Evolutionary conservation across 2,329 filamentous ascomycete species (phyloP), one percentile per base, ranked within the genome.

Genomic region (Diaporthe amygdali): DNA sequence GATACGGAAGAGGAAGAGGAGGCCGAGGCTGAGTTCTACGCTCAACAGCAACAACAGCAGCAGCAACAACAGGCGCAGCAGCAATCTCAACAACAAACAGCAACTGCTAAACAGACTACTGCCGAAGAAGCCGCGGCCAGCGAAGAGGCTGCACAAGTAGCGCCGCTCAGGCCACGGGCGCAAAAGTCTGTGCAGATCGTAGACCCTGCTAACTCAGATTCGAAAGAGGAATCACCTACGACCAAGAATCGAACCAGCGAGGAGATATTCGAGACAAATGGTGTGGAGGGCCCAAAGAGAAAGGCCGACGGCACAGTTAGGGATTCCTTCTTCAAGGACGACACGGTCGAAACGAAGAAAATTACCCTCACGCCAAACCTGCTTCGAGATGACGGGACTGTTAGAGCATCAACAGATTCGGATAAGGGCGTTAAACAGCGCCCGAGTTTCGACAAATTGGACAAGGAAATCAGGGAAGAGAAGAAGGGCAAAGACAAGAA

Each of bases 251-350:
- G 88, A 72, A 88, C 84, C 61, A 94, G 91, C 75, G 93, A 94
- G 69, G 93, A 96, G 55, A 88, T 89, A 4, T 87, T 92, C 70
- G 89, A 90, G 59, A 83, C 81, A 56, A 90, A 86, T 73, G 76
- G 81, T 2, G 84, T 86, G 70, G 84, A 88, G 51, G 83, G 84
- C 2, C 82, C 84, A 2, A 87, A 87, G 79, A 90, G 92, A 78
- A 95, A 94, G 44, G 90, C 92, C 74, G 97, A 97, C 76, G 95
- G 95, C 51, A 96, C 93, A 27, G 89, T 97, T 54, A 90, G 96
- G 74, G 96, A 98, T 82, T 97, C 96, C 1, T 98, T 98, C 86
- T 98, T 98, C 86, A 97, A 95, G 81, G 96, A 98, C 78, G 96
- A 99, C 78, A 94, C 90, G 39, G 93, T 94, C 46, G 96, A 98